phyloP scores from a whole-genome alignment of 148 eudicot genomes.

The Cornus suecica region DNA sequence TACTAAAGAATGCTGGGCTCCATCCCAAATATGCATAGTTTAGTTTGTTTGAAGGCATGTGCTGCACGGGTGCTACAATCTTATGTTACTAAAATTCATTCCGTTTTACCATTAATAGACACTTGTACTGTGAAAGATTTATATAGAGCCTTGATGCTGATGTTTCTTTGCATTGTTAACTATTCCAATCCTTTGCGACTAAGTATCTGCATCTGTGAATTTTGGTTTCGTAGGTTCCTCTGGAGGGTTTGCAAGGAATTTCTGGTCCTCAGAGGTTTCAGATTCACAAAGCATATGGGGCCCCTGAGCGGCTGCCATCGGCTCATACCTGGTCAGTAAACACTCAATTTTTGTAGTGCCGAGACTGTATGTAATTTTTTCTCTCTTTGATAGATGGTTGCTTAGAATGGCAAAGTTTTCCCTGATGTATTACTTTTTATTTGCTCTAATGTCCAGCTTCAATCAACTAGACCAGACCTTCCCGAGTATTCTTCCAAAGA shows the following conservation, averaged over 20 bases:
- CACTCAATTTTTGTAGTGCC: neutral
- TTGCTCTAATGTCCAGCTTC: conserved; percentile 47
- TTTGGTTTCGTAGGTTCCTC: conserved; percentile 59
- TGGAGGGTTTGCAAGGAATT: conserved; percentile 98
- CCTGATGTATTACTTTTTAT: neutral
- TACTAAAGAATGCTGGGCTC: too few species aligned
- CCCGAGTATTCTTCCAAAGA: conserved; percentile 97
- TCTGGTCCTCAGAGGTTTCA: conserved; percentile 98
- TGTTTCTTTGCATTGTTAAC: too few species aligned
- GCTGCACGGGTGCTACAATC: too few species aligned
- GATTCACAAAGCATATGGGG: conserved; percentile 97
- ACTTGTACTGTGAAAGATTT: too few species aligned
- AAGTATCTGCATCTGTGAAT: neutral
- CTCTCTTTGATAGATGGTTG: neutral
- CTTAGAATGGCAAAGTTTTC: neutral
- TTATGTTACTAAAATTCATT: too few species aligned
- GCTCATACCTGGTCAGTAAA: conserved; percentile 94
- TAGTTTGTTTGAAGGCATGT: too few species aligned
- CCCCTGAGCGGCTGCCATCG: conserved; percentile 95
- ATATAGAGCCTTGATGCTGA: too few species aligned
- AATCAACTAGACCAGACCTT: conserved; percentile 95
- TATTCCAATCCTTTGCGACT: neutral
- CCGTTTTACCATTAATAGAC: too few species aligned
- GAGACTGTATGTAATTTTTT: neutral
- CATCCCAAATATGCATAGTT: too few species aligned